A percentile compares a stretch with the other conserved stretches of the same genome.
phyloP scores from a whole-genome alignment of 2,329 filamentous ascomycete genomes.

The Clarireedia hainanense region DNA sequence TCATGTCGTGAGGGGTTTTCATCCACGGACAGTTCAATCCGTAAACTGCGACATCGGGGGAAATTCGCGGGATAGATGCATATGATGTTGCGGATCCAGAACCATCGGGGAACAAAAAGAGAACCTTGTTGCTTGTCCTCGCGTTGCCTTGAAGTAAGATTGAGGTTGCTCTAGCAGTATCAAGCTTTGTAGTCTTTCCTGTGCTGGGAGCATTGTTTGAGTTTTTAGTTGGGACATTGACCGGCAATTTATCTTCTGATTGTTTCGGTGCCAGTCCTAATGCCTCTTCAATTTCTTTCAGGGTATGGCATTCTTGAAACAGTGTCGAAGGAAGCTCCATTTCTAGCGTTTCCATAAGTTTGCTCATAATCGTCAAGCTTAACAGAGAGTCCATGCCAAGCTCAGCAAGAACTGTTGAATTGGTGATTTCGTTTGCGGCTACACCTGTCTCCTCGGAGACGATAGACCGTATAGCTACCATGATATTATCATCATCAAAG shows the following conservation, averaged over 20 bases:
- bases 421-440: neutral
- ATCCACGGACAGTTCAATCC: neutral
- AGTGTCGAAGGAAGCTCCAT: neutral
- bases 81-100: constrained; percentile 1
- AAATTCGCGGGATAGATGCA: neutral
- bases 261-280: neutral
- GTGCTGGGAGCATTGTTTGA: neutral
- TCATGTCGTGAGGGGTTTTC: neutral
- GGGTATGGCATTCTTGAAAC: neutral
- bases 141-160: neutral
- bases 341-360: neutral
- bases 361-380: neutral
- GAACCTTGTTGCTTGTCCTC: neutral
- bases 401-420: neutral
- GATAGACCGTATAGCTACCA: neutral
- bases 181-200: neutral
- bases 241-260: neutral
- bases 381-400: neutral
- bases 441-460: neutral
- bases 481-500: neutral
- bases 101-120: constrained; percentile 2
- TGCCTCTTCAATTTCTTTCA: neutral
- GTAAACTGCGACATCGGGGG: neutral
- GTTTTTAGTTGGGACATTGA: no score
- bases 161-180: neutral